Percentiles rank a stretch among this genome's conserved stretches.
These are phyloP conservation scores for Microdochium bolleyi DNA, from an alignment of 2,329 filamentous ascomycete genomes.

Conservation along the genomic window DNA sequence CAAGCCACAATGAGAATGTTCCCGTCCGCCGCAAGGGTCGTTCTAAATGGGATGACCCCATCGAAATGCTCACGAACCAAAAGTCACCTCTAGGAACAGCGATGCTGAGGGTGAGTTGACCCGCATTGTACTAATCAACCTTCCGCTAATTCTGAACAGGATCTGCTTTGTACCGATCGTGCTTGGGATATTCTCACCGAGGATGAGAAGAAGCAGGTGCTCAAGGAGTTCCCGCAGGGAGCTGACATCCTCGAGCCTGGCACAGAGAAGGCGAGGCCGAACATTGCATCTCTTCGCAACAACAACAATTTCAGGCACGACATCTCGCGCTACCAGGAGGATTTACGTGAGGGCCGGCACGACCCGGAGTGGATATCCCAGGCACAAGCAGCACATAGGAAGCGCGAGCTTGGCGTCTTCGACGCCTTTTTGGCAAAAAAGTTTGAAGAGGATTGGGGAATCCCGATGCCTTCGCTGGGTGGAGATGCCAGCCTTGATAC, in stretches of 20 bases:
- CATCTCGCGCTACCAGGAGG: slow-evolving; percentile 34
- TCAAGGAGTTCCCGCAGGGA: slow-evolving; percentile 26
- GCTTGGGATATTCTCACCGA: slow-evolving; percentile 27
- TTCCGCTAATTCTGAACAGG: slow-evolving; percentile 11
- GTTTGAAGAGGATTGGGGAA: slow-evolving; percentile 40
- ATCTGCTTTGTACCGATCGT: slow-evolving; percentile 23
- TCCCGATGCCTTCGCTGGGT: slow-evolving; percentile 23
- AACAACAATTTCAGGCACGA: slow-evolving; percentile 40
- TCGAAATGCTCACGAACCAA: slow-evolving; percentile 25
- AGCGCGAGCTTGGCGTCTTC: slow-evolving; percentile 39
- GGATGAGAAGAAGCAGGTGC: slow-evolving; percentile 22
- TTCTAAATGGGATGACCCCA: slow-evolving; percentile 17
- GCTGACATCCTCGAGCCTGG: slow-evolving; percentile 26
- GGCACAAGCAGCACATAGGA: slow-evolving; percentile 42
- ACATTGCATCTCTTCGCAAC: slow-evolving; percentile 33
- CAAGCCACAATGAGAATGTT: slow-evolving; percentile 14
- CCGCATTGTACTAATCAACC: neutral
- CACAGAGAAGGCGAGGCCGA: slow-evolving; percentile 27
- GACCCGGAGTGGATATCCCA: slow-evolving; percentile 44
- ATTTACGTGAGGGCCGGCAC: slow-evolving; percentile 38
- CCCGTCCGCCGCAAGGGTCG: slow-evolving; percentile 13
- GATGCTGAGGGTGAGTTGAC: slow-evolving; percentile 23
- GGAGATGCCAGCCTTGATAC: neutral
- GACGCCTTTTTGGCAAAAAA: slow-evolving; percentile 34
- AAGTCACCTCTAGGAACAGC: slow-evolving; percentile 24